These are phyloP conservation scores for Lecanicillium sp. DNA, from an alignment of 2,329 filamentous ascomycete genomes.

Conservation along the genomic window DNA sequence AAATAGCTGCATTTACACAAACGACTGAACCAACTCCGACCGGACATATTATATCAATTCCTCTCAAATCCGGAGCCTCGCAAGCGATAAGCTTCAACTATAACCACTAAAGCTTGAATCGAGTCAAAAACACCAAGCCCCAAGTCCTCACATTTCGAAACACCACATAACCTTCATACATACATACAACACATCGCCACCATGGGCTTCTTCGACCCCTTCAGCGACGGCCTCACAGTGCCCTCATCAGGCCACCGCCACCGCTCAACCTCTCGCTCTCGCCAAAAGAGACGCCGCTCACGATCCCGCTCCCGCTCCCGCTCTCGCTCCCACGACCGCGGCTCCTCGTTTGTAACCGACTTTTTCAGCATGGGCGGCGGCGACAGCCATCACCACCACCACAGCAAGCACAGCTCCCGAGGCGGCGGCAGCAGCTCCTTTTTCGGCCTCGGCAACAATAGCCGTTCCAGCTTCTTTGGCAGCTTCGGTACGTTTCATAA, in stretches of 20 bases:
- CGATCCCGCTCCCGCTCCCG: constrained; percentile 31
- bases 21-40: no score
- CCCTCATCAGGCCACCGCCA: constrained; percentile 19
- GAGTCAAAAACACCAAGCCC: no score
- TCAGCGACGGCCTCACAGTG: constrained; percentile 23
- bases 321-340: constrained; percentile 24
- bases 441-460: constrained; percentile 36
- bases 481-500: constrained; percentile 23
- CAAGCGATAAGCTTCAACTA: no score
- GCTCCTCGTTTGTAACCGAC: constrained; percentile 23
- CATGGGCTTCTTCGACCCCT: constrained; percentile 24
- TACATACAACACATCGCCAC: background rate
- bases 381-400: constrained; percentile 20
- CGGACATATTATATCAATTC: no score
- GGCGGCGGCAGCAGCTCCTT: constrained; percentile 35
- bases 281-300: constrained; percentile 15
- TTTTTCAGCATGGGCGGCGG: constrained; percentile 29
- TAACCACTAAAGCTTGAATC: no score
- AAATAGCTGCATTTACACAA: no score
- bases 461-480: constrained; percentile 38
- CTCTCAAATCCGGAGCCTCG: no score
- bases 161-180: background rate
- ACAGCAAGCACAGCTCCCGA: constrained; percentile 31
- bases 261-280: constrained; percentile 13
- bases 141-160: no score